Conservation (phyloP, 2,329 filamentous ascomycete genomes). For the Cadophora sp. region DNA sequence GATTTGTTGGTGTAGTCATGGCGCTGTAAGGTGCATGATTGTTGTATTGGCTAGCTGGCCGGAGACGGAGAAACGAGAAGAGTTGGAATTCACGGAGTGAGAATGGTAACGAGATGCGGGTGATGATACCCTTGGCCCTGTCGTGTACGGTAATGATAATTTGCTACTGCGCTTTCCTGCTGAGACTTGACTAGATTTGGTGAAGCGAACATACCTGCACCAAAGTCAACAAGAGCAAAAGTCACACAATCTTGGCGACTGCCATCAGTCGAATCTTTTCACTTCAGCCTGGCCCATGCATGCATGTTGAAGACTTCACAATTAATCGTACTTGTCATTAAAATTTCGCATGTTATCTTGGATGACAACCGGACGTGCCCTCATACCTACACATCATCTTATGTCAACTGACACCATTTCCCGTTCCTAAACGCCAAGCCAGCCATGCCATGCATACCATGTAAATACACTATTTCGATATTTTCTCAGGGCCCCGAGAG, state of each 20-base stretch:
- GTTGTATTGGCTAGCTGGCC: neutral
- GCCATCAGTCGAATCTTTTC: too few relatives aligned
- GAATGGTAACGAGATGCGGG: neutral
- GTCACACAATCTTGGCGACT: neutral
- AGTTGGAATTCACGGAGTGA: neutral
- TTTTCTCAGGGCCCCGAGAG: conserved; percentile 49
- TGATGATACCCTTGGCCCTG: neutral
- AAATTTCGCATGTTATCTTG: neutral
- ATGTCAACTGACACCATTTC: neutral
- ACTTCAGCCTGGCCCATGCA: neutral
- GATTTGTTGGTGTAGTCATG: neutral
- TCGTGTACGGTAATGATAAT: neutral
- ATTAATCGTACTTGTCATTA: neutral
- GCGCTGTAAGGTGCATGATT: neutral
- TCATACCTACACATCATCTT: neutral
- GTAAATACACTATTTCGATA: conserved; percentile 12
- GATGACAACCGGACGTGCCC: neutral
- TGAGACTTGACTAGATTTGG: neutral
- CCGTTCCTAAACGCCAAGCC: conserved; percentile 25
- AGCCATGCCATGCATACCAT: conserved; percentile 24
- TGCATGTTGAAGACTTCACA: neutral
- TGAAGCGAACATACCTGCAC: neutral
- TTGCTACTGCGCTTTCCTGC: neutral
- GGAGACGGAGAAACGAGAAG: neutral
- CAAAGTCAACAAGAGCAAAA: neutral